A percentile compares a stretch with the other conserved stretches of the same genome.
phyloP scores from a whole-genome alignment of 148 eudicot genomes.

The Nyssa sinensis region DNA sequence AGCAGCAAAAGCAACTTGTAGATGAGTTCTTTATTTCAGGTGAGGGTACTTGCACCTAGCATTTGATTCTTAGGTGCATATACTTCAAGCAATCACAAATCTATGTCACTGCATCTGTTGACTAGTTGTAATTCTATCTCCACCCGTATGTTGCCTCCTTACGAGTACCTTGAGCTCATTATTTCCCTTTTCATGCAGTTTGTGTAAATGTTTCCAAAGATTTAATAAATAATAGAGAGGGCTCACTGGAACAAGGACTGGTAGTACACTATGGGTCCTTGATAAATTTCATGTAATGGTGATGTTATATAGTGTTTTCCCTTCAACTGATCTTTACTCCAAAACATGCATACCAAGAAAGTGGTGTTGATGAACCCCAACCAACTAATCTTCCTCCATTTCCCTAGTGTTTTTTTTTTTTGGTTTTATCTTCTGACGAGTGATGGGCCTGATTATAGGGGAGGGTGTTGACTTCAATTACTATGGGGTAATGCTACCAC shows the following conservation, averaged over 20 bases:
- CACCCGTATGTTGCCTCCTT: neutral
- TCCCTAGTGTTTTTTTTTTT: no score
- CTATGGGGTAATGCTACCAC: no score
- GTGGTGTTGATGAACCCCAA: no score
- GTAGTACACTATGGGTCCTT: no score
- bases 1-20: neutral
- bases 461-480: no score
- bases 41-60: neutral
- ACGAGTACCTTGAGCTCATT: neutral
- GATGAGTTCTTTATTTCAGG: neutral
- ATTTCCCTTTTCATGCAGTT: neutral
- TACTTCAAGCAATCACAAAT: neutral
- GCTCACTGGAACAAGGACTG: neutral
- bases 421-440: no score
- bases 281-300: no score
- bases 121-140: neutral
- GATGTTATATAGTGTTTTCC: no score
- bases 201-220: neutral
- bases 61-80: neutral
- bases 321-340: no score
- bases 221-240: neutral
- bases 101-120: neutral
- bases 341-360: no score
- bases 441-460: no score
- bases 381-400: no score